phyloP scores from a whole-genome alignment of 2,329 filamentous ascomycete genomes.

The Fusarium sp. region DNA sequence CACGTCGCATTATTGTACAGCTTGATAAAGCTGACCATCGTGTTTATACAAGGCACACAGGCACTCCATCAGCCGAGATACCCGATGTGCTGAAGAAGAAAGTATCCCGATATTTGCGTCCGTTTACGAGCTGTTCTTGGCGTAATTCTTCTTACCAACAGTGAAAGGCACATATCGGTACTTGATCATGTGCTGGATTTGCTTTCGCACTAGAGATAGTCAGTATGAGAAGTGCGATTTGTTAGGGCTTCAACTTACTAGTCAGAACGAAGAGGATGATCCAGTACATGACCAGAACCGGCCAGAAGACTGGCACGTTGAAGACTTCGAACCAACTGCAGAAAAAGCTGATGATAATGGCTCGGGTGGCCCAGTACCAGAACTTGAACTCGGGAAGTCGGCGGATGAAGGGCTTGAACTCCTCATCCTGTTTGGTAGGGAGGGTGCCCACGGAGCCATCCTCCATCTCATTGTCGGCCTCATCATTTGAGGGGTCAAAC shows the following conservation, averaged over 20 bases:
- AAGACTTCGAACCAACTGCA: conserved; percentile 96
- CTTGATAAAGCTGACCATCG: conserved; percentile 39
- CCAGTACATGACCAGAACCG: conserved; percentile 98
- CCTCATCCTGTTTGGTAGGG: conserved; percentile 95
- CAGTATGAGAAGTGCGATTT: background rate
- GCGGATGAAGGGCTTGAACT: conserved; percentile 97
- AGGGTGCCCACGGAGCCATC: conserved; percentile 85
- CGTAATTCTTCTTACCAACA: conserved; percentile 87
- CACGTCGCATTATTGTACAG: conserved; percentile 42
- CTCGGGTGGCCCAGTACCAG: conserved; percentile 95
- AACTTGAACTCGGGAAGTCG: conserved; percentile 99
- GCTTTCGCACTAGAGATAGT: conserved; percentile 81
- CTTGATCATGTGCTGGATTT: conserved; percentile 99
- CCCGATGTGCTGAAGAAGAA: conserved; percentile 37
- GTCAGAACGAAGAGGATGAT: conserved; percentile 95
- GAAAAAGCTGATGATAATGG: conserved; percentile 82
- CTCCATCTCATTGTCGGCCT: conserved; percentile 93
- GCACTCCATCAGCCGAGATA: conserved; percentile 13
- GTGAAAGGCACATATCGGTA: conserved; percentile 98
- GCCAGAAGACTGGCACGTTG: conserved; percentile 99
- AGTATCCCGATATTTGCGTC: conserved; percentile 9
- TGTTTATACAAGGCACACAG: conserved; percentile 44
- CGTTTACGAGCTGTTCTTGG: conserved; percentile 66
- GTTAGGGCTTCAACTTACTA: conserved; percentile 70
- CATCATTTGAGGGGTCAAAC: conserved; percentile 96